Base-by-base conservation (phyloP, 768 basidiomycete species). In the Tulasnella sp. region DNA sequence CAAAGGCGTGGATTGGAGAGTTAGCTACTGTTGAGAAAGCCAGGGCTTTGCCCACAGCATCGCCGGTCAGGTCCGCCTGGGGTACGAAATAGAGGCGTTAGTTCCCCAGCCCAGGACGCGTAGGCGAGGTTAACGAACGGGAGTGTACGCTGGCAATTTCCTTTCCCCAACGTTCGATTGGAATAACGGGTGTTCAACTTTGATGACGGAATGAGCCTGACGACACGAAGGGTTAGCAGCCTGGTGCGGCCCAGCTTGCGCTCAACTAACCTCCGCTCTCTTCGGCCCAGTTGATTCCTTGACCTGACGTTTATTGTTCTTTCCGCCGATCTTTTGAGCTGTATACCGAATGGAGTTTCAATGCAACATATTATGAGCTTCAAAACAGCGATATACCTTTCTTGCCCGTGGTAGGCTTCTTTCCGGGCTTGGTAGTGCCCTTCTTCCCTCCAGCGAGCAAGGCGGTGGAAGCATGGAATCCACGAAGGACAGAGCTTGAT, bases 1-100 rank as follows among this genome's bases (percentile, higher is more conserved):
- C 94, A 82, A 90, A 94, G 75, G 87, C 86, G 40, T 87, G 85
- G n/a, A 91, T 84, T 0, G 90, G 48, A 67, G 79, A 80, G 7
- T 40, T 44, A 23, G 61, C 70, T 20, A 39, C 73, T 1, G 70
- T 37, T 23, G 70, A 39, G 39, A 79, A 80, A 29, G 71, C 79
- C 23, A 80, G 39, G 3, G 79, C 39, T 39, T 35, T 73, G 46
- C 57, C 72, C 37, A 76, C 78, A 29, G 37, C 51, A 20, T 35
- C 40, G 15, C 37, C 26, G 44, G 67, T 75, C 44, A 79, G 20
- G 71, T 79, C 78, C 32, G 61, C 69, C 78, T 79, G 48, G 23
- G 42, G 42, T 32, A 1, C 26, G 23, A 35, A 26, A 57, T 37
- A 3, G 7, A 29, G 23, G 0, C 46, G 57, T 40, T 48, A 75